phyloP scores from a whole-genome alignment of 306 rosid species.

The Trichosanthes cucumerina region DNA sequence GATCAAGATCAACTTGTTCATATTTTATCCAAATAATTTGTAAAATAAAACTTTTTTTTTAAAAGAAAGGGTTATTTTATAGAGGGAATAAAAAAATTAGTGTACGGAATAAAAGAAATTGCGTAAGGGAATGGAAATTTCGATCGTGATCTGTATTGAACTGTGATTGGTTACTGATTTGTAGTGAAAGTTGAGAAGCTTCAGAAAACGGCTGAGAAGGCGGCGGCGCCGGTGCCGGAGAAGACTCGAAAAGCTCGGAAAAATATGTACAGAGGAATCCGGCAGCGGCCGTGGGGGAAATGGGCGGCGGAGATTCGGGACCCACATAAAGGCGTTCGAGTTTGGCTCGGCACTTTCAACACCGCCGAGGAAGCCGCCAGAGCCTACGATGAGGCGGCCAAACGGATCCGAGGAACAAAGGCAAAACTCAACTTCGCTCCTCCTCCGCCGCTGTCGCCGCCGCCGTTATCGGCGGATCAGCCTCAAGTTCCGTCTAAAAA shows the following conservation, averaged over 20 bases:
- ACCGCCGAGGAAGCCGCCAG: slow-evolving; percentile 82
- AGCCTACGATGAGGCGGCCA: slow-evolving; percentile 80
- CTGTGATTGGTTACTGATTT: background rate
- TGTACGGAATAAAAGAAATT: no score
- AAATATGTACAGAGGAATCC: slow-evolving; percentile 80
- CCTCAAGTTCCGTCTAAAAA: slow-evolving; percentile 22
- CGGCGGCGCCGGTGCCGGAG: background rate
- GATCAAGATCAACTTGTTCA: background rate
- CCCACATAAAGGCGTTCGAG: slow-evolving; percentile 77
- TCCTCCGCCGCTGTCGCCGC: background rate
- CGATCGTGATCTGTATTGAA: background rate
- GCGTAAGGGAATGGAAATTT: background rate
- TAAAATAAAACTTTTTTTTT: background rate
- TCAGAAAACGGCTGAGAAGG: background rate
- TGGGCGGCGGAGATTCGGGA: slow-evolving; percentile 99
- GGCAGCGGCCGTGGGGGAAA: slow-evolving; percentile 97
- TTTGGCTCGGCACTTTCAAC: slow-evolving; percentile 88
- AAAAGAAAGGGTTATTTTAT: background rate
- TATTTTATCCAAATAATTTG: background rate
- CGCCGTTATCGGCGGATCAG: slow-evolving; percentile 7
- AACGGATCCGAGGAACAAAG: slow-evolving; percentile 70
- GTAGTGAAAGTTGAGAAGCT: background rate
- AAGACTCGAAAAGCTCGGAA: slow-evolving; percentile 24
- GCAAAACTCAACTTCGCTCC: slow-evolving; percentile 78
- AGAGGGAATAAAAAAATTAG: background rate